Conservation (phyloP, 2,329 filamentous ascomycete species). For the Knufia fluminis region DNA sequence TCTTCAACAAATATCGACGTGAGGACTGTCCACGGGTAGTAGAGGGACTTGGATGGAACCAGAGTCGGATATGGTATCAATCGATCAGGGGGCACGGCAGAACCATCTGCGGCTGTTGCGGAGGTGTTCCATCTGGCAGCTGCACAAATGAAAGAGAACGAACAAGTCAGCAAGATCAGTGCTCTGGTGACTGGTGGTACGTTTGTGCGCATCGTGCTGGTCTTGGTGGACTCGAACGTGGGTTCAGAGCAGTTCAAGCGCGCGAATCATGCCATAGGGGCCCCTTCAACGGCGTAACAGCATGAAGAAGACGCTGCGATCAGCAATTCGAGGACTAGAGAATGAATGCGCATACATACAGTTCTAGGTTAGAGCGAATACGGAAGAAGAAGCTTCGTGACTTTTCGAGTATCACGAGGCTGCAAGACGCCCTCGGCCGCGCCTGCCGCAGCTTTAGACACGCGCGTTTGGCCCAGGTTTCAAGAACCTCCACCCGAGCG, state of each 20-base stretch:
- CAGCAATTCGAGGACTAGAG: too few relatives aligned
- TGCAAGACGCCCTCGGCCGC: too few relatives aligned
- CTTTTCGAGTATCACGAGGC: too few relatives aligned
- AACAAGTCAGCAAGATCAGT: slow-evolving; percentile 63
- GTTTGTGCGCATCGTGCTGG: slow-evolving; percentile 56
- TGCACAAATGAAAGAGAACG: slow-evolving; percentile 70
- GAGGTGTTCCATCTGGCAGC: slow-evolving; percentile 52
- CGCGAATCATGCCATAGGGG: too few relatives aligned
- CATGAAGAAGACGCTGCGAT: too few relatives aligned
- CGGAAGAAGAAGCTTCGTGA: too few relatives aligned
- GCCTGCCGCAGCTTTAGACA: too few relatives aligned
- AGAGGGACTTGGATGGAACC: slow-evolving; percentile 69
- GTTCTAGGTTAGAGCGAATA: too few relatives aligned
- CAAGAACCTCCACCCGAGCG: too few relatives aligned
- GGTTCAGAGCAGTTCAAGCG: background rate
- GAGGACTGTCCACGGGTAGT: slow-evolving; percentile 89
- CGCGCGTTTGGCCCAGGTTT: too few relatives aligned
- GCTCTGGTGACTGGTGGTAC: slow-evolving; percentile 84
- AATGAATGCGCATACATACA: too few relatives aligned
- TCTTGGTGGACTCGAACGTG: background rate
- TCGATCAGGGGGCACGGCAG: slow-evolving; percentile 38
- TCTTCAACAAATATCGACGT: slow-evolving; percentile 83
- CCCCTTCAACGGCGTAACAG: too few relatives aligned
- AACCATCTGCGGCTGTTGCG: slow-evolving; percentile 29
- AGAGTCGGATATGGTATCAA: slow-evolving; percentile 80